These are phyloP conservation scores for Clonostachys byssicola DNA, from an alignment of 2,329 filamentous ascomycete genomes.

Conservation along the genomic window DNA sequence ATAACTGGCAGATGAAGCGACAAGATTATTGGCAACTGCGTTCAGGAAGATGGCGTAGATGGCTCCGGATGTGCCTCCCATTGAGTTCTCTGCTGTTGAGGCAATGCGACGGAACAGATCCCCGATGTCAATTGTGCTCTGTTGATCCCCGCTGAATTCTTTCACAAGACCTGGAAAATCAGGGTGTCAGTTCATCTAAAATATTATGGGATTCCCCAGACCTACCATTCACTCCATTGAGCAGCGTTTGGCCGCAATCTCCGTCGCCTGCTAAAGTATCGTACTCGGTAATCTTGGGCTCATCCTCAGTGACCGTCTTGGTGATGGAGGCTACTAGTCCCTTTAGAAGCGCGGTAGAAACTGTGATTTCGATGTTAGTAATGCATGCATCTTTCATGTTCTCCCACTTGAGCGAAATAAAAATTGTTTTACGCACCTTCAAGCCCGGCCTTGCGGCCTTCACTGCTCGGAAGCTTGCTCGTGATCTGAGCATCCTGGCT, in stretches of 20 bases:
- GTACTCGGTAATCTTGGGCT: constrained; percentile 68
- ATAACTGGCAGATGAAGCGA: constrained; percentile 27
- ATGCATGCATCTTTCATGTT: too few relatives aligned
- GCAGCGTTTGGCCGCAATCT: constrained; percentile 83
- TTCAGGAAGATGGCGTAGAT: constrained; percentile 84
- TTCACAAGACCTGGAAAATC: constrained; percentile 34
- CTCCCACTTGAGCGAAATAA: too few relatives aligned
- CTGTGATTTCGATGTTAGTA: constrained; percentile 6
- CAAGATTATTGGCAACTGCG: constrained; percentile 64
- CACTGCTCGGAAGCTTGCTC: constrained; percentile 31
- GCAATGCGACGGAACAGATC: constrained; percentile 46
- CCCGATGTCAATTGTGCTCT: constrained; percentile 46
- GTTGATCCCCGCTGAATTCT: constrained; percentile 35
- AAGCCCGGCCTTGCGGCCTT: constrained; percentile 4
- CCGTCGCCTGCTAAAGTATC: constrained; percentile 87
- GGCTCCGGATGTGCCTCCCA: constrained; percentile 60
- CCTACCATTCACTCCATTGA: constrained; percentile 74
- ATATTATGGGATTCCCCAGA: constrained; percentile 26
- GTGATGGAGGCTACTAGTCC: constrained; percentile 40
- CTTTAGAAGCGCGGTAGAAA: constrained; percentile 43
- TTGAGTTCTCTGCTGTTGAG: constrained; percentile 49
- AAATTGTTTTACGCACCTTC: too few relatives aligned
- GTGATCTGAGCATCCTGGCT: constrained; percentile 58
- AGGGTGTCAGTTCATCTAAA: constrained; percentile 40
- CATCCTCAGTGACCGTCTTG: constrained; percentile 57